Base-by-base conservation (phyloP, 2,329 filamentous ascomycete genomes). In the Cladosporium phlei region DNA sequence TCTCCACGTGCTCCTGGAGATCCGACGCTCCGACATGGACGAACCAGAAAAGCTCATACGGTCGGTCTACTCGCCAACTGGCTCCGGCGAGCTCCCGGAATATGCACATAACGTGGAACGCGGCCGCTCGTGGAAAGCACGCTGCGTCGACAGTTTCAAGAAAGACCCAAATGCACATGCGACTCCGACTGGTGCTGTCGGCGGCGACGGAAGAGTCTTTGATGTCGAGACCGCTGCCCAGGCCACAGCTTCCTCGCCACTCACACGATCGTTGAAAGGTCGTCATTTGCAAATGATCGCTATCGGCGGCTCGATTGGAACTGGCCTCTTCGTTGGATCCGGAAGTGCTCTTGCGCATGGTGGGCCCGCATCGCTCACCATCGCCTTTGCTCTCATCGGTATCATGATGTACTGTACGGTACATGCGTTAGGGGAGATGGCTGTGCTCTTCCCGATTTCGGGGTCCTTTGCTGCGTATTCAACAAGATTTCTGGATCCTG, bases 261-360 rank as follows among this genome's bases (percentile, higher is more conserved):
- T 97, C 40, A 80, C 85, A 40, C 77, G 89, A 35, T 45, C 39
- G 22, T 69, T 95, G 56, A 93, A 94, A 69, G 82, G 83, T 16
- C 77, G 89, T 38, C 91, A 97, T 72, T 64, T 96, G 63, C 90
- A 96, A 71, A 96, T 96, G 91, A 96, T 96, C 73, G 91, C 91
- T 11, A 95, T 96, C 56, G 89, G 89, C 58, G 89, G 88, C 35
- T 91, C 86, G 9, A 95, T 95, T 58, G 62, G 62, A 38, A 59
- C 61, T 32, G 62, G 62, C 50, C 55, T 66, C 25, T 66, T 66
- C 55, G 59, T 66, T 38, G 63, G 62, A 25, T 59, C 58, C 14
- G 63, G 63, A 16, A 51, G 44, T 28, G 58, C 62, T 7, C 52
- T 66, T n/a, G 53, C 57, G 9, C 52, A 50, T 30, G 63, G 61